Base-by-base conservation (phyloP, 805 yeast species). In the Cyberlindnera galapagoensis region DNA sequence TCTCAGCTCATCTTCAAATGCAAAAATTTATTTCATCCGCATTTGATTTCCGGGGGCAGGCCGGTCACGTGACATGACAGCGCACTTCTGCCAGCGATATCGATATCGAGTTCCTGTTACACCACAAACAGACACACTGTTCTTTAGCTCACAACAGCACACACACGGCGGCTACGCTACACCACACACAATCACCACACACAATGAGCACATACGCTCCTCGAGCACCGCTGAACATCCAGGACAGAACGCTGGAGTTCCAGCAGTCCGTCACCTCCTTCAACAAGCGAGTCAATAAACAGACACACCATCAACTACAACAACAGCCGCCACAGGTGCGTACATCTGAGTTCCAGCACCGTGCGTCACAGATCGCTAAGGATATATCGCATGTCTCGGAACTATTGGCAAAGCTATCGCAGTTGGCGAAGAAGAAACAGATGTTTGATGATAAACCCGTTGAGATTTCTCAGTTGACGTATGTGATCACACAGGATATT, bases 391-490 rank as follows among this genome's bases (percentile, higher is more conserved):
- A 76, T 34, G 85, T 90, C 9, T 88, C 96, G 6, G 85, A 76
- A 33, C 65, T 87, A 46, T 64, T 92, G 35, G 76, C 81, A 23
- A 79, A 86, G 48, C 65, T 92, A 33, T 95, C 97, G 3, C 64
- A 57, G 22, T 51, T 92, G 43, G 97, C 98, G 4, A 86, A 82
- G 56, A 68, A 87, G 46, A 88, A 87, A 54, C 94, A 96, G 13
- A 60, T 90, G 52, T 85, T 92, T 44, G 95, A 88, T 51, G 98
- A 92, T 58, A 79, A 82, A 44, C 97, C 97, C 1, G 79, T 85
- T 11, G 97, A 92, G 52, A 85, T 92, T 42, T 84, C 88, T 14
- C 96, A 92, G 56, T 65, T 92, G 42, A 88, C 98, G 1, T 83
- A 63, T 42, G 56, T 63, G 4, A 78, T 81, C 39, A 83, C 81